Conservation (phyloP, 768 basidiomycete species). For the Tricholoma flavovirens region DNA sequence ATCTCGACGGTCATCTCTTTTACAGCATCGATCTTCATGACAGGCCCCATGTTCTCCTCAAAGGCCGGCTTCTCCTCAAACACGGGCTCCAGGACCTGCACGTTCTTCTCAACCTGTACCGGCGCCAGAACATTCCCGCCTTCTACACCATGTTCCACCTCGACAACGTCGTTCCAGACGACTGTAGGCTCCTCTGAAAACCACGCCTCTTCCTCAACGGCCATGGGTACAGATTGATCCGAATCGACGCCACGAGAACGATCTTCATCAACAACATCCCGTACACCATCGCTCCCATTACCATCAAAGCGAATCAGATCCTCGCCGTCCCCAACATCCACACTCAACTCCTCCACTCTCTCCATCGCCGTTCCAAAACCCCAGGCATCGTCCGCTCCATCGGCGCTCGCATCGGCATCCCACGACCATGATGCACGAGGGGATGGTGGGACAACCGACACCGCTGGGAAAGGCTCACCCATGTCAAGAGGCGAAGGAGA, state of each 20-base stretch:
- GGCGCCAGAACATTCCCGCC: background rate
- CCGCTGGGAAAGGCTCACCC: background rate
- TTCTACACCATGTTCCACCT: background rate
- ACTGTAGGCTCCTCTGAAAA: slow-evolving; percentile 14
- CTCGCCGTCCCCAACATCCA: background rate
- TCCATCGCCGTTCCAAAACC: background rate
- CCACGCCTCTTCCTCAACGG: slow-evolving; percentile 8
- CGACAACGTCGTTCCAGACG: slow-evolving; percentile 6
- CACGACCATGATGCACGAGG: background rate
- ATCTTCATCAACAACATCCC: background rate
- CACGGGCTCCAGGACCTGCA: background rate
- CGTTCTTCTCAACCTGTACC: background rate
- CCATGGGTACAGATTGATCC: slow-evolving; percentile 7
- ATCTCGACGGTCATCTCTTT: background rate
- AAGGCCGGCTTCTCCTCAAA: background rate
- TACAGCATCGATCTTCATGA: background rate
- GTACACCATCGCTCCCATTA: background rate
- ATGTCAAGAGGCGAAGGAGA: background rate
- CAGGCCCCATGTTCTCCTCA: background rate
- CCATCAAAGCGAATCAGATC: slow-evolving; percentile 8
- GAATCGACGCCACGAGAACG: background rate
- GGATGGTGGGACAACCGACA: background rate
- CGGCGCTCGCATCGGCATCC: background rate
- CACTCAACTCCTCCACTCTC: background rate
- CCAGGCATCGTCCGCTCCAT: slow-evolving; percentile 8